Percentiles rank a stretch among this genome's conserved stretches.
These are phyloP conservation scores for Coemansia sp. DNA, from an alignment of 192 early-diverging fungal species.

Conservation along the genomic window DNA sequence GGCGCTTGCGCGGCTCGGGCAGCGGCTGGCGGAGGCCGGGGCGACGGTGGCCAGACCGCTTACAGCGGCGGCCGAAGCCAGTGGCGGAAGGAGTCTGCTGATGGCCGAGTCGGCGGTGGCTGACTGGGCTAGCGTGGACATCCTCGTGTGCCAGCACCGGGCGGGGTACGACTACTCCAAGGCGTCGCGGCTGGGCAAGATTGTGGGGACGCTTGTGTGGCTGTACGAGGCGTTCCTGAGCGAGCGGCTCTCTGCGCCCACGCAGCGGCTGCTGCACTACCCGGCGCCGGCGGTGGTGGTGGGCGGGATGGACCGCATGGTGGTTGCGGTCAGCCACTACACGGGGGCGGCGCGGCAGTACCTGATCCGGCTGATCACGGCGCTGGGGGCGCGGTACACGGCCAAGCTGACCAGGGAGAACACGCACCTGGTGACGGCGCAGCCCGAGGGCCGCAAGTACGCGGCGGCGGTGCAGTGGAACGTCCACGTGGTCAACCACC, in stretches of 20 bases:
- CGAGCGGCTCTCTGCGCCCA: constrained; percentile 29
- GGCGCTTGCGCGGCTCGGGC: constrained; percentile 27
- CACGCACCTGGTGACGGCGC: constrained; percentile 78
- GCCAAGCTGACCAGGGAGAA: constrained; percentile 64
- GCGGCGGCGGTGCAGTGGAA: constrained; percentile 65
- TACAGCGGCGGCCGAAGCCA: no score
- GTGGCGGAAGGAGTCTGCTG: no score
- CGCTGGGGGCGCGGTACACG: constrained; percentile 68
- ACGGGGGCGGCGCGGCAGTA: constrained; percentile 66
- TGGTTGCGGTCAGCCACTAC: constrained; percentile 75
- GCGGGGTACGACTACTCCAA: constrained; percentile 54
- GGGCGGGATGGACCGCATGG: constrained; percentile 36
- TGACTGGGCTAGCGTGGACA: constrained; percentile 47
- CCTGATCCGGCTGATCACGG: constrained; percentile 63
- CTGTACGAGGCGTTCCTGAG: constrained; percentile 39
- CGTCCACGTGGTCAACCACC: constrained; percentile 75
- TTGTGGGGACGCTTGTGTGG: constrained; percentile 55
- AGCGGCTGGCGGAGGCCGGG: constrained; percentile 47
- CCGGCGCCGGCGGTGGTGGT: constrained; percentile 29
- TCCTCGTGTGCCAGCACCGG: constrained; percentile 52
- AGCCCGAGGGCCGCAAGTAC: constrained; percentile 70
- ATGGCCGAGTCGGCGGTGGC: constrained; percentile 27
- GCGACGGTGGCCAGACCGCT: constrained; percentile 16
- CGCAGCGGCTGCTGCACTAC: constrained; percentile 46
- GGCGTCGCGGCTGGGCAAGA: constrained; percentile 55